Percentiles rank a stretch among this genome's conserved stretches.
These are phyloP conservation scores for Fusarium nygamai DNA, from an alignment of 2,329 filamentous ascomycete genomes.

Conservation along the genomic window DNA sequence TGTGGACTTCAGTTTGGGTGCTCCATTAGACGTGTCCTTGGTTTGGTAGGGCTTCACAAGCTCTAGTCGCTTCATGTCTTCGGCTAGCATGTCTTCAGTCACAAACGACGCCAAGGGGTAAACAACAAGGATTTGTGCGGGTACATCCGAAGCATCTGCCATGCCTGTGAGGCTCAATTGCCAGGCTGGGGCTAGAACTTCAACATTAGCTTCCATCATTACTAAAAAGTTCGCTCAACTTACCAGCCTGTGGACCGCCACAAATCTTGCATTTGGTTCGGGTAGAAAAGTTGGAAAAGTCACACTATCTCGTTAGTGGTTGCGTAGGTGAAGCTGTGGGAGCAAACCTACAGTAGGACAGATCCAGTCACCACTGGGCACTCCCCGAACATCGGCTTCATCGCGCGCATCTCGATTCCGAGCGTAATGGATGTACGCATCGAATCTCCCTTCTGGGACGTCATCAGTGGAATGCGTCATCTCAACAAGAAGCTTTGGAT, in stretches of 20 bases:
- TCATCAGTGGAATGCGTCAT: slow-evolving; percentile 52
- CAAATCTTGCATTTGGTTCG: slow-evolving; percentile 53
- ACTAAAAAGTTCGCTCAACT: slow-evolving; percentile 3
- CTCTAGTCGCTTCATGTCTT: slow-evolving; percentile 78
- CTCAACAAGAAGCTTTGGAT: slow-evolving; percentile 52
- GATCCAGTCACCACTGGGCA: slow-evolving; percentile 46
- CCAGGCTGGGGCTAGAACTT: slow-evolving; percentile 42
- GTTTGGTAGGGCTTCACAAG: slow-evolving; percentile 63
- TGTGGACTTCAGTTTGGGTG: slow-evolving; percentile 67
- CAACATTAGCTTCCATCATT: neutral
- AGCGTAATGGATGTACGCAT: slow-evolving; percentile 55
- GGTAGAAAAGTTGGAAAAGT: slow-evolving; percentile 53
- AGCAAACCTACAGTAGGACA: slow-evolving; percentile 47
- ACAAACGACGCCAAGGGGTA: slow-evolving; percentile 76
- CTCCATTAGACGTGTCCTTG: slow-evolving; percentile 55
- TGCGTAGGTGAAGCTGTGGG: neutral
- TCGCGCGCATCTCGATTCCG: slow-evolving; percentile 51
- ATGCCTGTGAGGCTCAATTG: slow-evolving; percentile 57
- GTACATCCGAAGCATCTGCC: slow-evolving; percentile 61
- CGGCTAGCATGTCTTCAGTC: slow-evolving; percentile 76
- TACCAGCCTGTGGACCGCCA: slow-evolving; percentile 46
- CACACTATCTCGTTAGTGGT: slow-evolving; percentile 48
- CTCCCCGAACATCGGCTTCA: slow-evolving; percentile 32
- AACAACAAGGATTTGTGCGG: slow-evolving; percentile 81
- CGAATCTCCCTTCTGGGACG: slow-evolving; percentile 50